Evolutionary conservation across 768 basidiomycete species (phyloP).

Genomic region (Tulasnella sp.): DNA sequence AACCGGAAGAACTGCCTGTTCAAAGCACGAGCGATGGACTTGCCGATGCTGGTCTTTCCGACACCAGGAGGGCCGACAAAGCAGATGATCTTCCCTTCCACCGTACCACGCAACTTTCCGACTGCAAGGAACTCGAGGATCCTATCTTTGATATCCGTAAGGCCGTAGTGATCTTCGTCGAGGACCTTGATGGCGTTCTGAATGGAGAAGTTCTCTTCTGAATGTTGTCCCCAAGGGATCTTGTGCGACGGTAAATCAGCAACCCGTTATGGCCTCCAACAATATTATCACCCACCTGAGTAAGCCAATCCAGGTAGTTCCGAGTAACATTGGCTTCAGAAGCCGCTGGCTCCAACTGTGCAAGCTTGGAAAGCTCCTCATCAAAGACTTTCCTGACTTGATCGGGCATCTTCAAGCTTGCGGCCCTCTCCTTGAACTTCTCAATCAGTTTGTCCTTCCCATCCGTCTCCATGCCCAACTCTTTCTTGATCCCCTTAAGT

Average conservation of each 20-base stretch:
- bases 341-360: slow-evolving; percentile 80
- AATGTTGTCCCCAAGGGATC: slow-evolving; percentile 96
- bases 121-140: slow-evolving; percentile 95
- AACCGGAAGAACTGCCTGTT: slow-evolving; percentile 92
- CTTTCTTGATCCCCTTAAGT: slow-evolving; percentile 91
- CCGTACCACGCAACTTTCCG: slow-evolving; percentile 86
- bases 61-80: slow-evolving; percentile 96
- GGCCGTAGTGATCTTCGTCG: slow-evolving; percentile 91
- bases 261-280: not conserved
- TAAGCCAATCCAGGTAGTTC: slow-evolving; percentile 90
- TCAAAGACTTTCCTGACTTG: slow-evolving; percentile 88
- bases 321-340: slow-evolving; percentile 89
- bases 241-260: slow-evolving; percentile 28
- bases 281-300: slow-evolving; percentile 44
- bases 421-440: slow-evolving; percentile 81
- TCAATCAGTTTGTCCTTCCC: slow-evolving; percentile 92
- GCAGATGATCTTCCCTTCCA: slow-evolving; percentile 96
- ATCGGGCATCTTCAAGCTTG: slow-evolving; percentile 77
- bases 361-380: slow-evolving; percentile 85
- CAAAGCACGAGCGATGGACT: slow-evolving; percentile 85
- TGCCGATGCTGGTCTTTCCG: slow-evolving; percentile 93
- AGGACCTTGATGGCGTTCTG: slow-evolving; percentile 68
- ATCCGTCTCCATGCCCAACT: slow-evolving; percentile 88
- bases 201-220: slow-evolving; percentile 86
- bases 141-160: slow-evolving; percentile 84